Conservation (phyloP, 306 rosid genomes). For the Fragaria iinumae region DNA sequence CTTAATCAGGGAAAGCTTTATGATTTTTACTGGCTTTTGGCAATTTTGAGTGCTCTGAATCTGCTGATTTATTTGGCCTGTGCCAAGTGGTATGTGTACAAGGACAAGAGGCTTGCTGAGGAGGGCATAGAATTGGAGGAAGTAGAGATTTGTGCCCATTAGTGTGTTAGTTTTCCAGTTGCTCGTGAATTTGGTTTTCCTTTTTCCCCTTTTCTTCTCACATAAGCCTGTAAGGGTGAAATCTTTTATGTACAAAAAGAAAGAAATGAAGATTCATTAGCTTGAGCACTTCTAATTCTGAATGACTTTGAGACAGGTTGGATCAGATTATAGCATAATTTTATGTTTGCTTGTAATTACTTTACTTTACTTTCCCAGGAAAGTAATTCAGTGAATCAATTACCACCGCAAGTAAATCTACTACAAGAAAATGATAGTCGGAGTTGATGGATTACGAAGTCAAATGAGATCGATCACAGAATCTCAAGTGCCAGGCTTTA, state of each 20-base stretch:
- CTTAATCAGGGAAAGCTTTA: constrained; percentile 77
- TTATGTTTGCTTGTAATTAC: too few relatives aligned
- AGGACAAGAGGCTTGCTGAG: constrained; percentile 68
- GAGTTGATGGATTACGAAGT: not conserved
- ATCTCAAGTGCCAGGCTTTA: not conserved
- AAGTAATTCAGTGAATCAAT: too few relatives aligned
- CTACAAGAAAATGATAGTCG: not conserved
- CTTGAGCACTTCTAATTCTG: not conserved
- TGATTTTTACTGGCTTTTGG: constrained; percentile 82
- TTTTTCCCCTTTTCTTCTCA: not conserved
- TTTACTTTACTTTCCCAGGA: too few relatives aligned
- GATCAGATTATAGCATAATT: too few relatives aligned
- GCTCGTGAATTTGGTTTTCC: not conserved
- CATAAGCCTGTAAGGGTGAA: not conserved
- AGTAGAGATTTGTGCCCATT: constrained; percentile 15
- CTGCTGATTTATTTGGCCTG: constrained; percentile 50
- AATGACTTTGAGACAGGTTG: too few relatives aligned
- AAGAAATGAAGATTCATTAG: constrained; percentile 11
- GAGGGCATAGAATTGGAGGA: constrained; percentile 66
- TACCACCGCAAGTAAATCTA: too few relatives aligned
- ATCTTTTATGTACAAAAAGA: constrained; percentile 4
- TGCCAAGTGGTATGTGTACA: constrained; percentile 88
- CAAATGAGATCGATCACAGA: not conserved
- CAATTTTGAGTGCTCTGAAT: constrained; percentile 62
- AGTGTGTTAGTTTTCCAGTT: not conserved